Evolutionary conservation across 2,329 filamentous ascomycete species (phyloP).

Genomic region (Claviceps quebecensis): DNA sequence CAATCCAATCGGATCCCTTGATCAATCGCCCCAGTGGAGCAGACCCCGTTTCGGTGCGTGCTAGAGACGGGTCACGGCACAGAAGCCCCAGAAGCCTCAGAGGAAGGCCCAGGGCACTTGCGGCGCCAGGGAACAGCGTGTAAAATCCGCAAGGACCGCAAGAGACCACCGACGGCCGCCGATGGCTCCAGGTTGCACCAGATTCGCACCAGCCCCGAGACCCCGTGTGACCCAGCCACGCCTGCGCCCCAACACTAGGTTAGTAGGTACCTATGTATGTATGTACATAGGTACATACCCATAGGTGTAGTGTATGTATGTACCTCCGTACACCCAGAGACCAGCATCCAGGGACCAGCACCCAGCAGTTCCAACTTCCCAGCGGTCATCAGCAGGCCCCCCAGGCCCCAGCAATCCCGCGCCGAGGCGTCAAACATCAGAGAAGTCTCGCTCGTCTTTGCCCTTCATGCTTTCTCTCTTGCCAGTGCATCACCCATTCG

Average conservation of each 20-base stretch:
- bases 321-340: not conserved
- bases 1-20: conserved; percentile 1
- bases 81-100: too few species aligned
- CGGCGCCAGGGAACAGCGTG: too few species aligned
- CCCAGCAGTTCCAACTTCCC: not conserved
- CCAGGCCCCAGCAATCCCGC: not conserved
- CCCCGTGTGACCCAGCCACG: not conserved
- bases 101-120: too few species aligned
- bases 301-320: not conserved
- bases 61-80: too few species aligned
- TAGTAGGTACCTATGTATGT: too few species aligned
- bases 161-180: too few species aligned
- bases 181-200: too few species aligned
- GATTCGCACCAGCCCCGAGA: not conserved
- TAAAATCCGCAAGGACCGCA: too few species aligned
- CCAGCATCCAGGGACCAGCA: not conserved
- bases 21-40: not conserved
- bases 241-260: not conserved
- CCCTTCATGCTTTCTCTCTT: not conserved
- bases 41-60: not conserved
- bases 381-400: not conserved
- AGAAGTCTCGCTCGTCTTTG: not conserved
- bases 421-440: conserved; percentile 3
- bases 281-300: too few species aligned
- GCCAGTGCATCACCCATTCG: not conserved